Evolutionary conservation across 2,329 filamentous ascomycete species (phyloP), one percentile per base, ranked within the genome.

Genomic region (Didymella exigua): DNA sequence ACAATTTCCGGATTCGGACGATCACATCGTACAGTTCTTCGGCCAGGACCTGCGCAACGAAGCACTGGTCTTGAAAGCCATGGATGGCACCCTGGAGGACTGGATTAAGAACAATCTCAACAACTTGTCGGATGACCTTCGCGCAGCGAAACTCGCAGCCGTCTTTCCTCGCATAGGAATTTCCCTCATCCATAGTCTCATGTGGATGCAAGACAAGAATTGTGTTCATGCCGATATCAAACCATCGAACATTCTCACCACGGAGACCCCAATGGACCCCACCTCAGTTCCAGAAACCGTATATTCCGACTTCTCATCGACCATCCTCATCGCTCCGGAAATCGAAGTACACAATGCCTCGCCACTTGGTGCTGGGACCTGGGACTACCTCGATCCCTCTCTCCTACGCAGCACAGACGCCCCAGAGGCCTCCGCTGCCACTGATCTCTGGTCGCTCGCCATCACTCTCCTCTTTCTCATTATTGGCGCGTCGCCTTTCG

Each of bases 171-270:
- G 54, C n/a, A 64, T 81, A 7, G 76, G 77, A 0, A 56, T 64
- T 21, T 65, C 75, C 30, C 70, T 81, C 6, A 67, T 79, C 26
- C 62, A 66, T 31, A 77, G 76, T 18, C 67, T 81, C 3, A 69
- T 69, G 4, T 80, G 78, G 72, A 60, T 81, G 50, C 73, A 78
- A 41, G 53, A 64, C 7, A 69, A 73, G 23, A 69, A 68, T 19
- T 73, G 78, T 43, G 70, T 78, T 2, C 71, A 74, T 56, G 78
- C 76, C 5, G 79, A 81, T 53, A 75, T 81, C 66, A 81, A 81
- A 63, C 78, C 79, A 1, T 72, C 72, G 2, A 81, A 81, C 62
- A 73, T 81, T 38, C 71, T 81, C 30, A 55, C 30, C 11, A 19
- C 41, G 7, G 62, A 78, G 45, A 63, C 60, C 57, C 49, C 57